Base-by-base conservation (phyloP, 257 asterid species). In the Przewalskia tangutica region DNA sequence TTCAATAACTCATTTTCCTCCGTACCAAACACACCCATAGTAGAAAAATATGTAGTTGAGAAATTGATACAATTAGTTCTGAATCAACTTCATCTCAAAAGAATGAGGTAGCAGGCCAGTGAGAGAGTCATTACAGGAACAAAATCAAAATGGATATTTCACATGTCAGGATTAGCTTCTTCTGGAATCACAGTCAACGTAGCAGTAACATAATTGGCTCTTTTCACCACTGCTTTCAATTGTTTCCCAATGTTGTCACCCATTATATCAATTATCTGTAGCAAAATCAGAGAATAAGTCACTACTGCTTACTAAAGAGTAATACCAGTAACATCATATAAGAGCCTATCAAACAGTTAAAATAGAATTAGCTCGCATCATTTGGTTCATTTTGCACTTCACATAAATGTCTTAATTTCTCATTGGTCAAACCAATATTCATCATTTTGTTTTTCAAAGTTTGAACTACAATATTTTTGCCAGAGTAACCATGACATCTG, bases 131-230 rank as follows among this genome's bases (percentile, higher is more conserved):
- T 59, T 59, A 8, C 18, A 59, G 34, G 65, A 59, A 59, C 65
- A 59, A 59, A n/a, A 59, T 9, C 65, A 18, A 48, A 46, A 32
- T 51, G 58, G 44, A 23, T 7, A 77, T 27, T 76, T 94, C 88
- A 94, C 96, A 92, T 88, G 36, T 87, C 90, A 27, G 97, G 94
- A 84, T 90, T 92, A 81, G 95, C 97, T 86, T 95, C 98, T 40
- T 87, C 94, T 13, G 98, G 98, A 84, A 80, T 89, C 63, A 95
- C 98, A 56, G 90, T 88, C 88, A 95, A 81, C 40, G 92, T 95
- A 59, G 51, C 83, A 2, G 87, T 82, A 60, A 82, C 84, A 73
- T 86, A 84, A 12, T 84, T 87, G 32, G 86, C 86, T 82, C 98
- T 89, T 85, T 84, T 91, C 88, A 95, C 98, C 51, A 93, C 93